Percentiles rank a stretch among this genome's conserved stretches.
phyloP scores from a whole-genome alignment of 2,329 filamentous ascomycete species.

The Trichoderma atroviride region DNA sequence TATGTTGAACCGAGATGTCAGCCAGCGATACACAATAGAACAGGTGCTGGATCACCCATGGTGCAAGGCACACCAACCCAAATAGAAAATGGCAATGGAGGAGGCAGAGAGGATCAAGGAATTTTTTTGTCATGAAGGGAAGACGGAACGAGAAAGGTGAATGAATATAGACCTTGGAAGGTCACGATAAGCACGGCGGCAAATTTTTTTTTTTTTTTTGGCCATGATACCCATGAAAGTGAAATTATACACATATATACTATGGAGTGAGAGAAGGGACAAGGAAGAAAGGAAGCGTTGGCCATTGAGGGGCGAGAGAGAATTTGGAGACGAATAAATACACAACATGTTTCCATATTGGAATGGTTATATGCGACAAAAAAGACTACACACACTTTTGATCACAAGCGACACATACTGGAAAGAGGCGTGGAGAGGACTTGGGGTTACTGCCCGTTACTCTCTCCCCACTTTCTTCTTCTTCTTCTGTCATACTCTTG shows the following conservation, averaged over 20 bases:
- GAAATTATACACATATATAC: constrained; percentile 8
- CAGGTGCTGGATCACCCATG: constrained; percentile 90
- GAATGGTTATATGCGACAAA: not conserved
- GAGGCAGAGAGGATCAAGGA: not conserved
- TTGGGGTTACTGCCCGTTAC: not conserved
- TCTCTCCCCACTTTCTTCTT: not conserved
- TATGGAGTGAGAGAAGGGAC: not conserved
- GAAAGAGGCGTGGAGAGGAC: not conserved
- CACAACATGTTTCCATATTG: not conserved
- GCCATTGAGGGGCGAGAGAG: not conserved
- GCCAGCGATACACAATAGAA: constrained; percentile 79
- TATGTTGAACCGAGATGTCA: constrained; percentile 92
- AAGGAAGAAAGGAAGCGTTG: not conserved
- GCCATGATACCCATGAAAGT: constrained; percentile 29
- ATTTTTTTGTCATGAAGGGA: not conserved
- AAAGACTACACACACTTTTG: not conserved
- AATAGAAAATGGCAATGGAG: not conserved
- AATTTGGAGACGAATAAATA: not conserved
- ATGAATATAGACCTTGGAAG: constrained; percentile 20
- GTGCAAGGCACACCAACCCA: constrained; percentile 48
- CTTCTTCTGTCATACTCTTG: not conserved
- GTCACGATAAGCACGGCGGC: constrained; percentile 10
- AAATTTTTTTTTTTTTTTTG: constrained; percentile 13
- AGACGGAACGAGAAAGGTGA: not conserved
- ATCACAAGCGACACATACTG: not conserved